Evolutionary conservation across 345 rosid species (phyloP).

Genomic region (Microthlaspi erraticum): DNA sequence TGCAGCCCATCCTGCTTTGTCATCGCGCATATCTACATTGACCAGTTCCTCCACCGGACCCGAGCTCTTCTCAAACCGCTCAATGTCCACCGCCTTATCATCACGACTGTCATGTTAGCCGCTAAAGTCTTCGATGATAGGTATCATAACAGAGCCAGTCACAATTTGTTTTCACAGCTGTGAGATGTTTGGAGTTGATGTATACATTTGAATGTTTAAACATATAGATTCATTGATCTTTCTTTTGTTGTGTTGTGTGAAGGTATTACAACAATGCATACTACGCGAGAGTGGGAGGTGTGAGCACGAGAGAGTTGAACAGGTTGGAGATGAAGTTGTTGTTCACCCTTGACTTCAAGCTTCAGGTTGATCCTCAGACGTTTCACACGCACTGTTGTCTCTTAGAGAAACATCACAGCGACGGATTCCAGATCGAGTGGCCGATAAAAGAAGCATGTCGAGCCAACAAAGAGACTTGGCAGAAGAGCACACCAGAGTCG

Average conservation of each 20-base stretch:
- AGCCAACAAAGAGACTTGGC: slow-evolving; percentile 38
- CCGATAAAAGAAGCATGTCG: slow-evolving; percentile 40
- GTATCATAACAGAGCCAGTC: slow-evolving; percentile 50
- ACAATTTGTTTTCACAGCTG: background rate
- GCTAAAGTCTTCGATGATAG: slow-evolving; percentile 86
- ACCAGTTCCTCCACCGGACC: slow-evolving; percentile 59
- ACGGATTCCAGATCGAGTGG: slow-evolving; percentile 35
- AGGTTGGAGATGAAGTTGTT: slow-evolving; percentile 82
- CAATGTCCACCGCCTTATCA: slow-evolving; percentile 85
- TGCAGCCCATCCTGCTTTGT: slow-evolving; percentile 98
- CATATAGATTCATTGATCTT: background rate
- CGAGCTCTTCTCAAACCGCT: slow-evolving; percentile 62
- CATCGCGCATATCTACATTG: slow-evolving; percentile 71
- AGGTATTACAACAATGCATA: slow-evolving; percentile 90
- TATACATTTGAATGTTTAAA: background rate
- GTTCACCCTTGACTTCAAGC: slow-evolving; percentile 81
- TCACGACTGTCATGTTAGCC: slow-evolving; percentile 81
- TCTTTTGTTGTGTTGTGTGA: slow-evolving; percentile 42
- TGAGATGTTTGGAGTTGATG: slow-evolving; percentile 2
- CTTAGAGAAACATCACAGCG: slow-evolving; percentile 58
- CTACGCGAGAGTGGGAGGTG: slow-evolving; percentile 93
- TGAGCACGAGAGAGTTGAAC: slow-evolving; percentile 80
- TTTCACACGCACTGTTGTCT: slow-evolving; percentile 64
- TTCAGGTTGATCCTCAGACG: slow-evolving; percentile 68
- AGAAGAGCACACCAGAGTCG: slow-evolving; percentile 30